Base-by-base conservation (phyloP, 179 eudicot genomes). In the Amaranthus tricolor region DNA sequence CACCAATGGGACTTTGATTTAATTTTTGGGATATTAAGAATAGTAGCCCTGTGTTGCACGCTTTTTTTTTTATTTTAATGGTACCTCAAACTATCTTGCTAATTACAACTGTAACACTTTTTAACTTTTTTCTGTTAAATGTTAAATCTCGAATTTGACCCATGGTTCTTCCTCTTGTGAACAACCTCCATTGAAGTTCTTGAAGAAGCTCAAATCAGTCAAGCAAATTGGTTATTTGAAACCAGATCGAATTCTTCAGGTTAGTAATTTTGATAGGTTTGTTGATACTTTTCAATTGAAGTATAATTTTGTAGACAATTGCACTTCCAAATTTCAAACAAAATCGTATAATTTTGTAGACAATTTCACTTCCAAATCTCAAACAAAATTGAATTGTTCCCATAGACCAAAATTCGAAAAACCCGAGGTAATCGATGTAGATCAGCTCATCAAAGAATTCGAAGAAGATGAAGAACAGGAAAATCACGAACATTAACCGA, bases 171-270 rank as follows among this genome's bases (percentile, higher is more conserved):
- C n/a, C n/a, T n/a, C n/a, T n/a, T n/a, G n/a, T n/a, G n/a, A n/a
- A n/a, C n/a, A n/a, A n/a, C n/a, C n/a, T n/a, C n/a, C n/a, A n/a
- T n/a, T n/a, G 24, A 95, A 87, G 82, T 76, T 93, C 5, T 81
- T 93, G 78, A 95, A 89, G 86, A 95, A 89, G 64, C 68, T 95
- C 78, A 91, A 93, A 78, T 70, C 98, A 49, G 83, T 89, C 3
- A 88, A 89, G 72, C 74, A 86, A 52, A 89, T 91, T 49, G 90
- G 84, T 61, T 88, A 87, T 60, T 72, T 88, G 71, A 93, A 88
- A 62, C 80, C 95, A 5, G 93, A 90, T 16, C 80, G 87, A 66
- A 75, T 91, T 21, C 90, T 93, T 24, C 91, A 89, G 43, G 87
- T 82, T 5, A 82, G 80, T 70, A 81, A 84, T 20, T 80, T 86